Evolutionary conservation across 2,329 filamentous ascomycete genomes (phyloP), one percentile per base, ranked within the genome.

Genomic region (Phialophora chinensis): DNA sequence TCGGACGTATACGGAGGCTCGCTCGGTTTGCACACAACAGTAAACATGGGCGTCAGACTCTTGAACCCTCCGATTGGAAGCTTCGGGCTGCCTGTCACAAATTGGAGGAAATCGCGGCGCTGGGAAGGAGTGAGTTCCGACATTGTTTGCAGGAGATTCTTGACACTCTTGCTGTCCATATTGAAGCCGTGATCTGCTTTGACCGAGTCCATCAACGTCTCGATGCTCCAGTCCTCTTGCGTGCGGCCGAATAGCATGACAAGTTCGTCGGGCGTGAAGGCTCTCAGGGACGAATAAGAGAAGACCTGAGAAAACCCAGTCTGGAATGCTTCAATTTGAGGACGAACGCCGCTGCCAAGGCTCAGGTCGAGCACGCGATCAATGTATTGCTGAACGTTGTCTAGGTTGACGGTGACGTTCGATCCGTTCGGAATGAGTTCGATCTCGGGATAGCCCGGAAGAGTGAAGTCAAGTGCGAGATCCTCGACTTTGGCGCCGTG

Each of bases 151-250:
- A 99, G 84, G 71, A 99, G 78, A 74, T 99, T 98, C 74, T 90
- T 92, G 56, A 99, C 93, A 75, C 91, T 97, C 81, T 90, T 91
- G 83, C 94, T 98, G 77, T 99, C 95, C 87, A 99, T 95, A 74
- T 98, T 99, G 83, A 92, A 99, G 8, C 95, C 95, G 76, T 99
- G 95, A 74, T 99, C 95, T 31, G 95, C 95, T 81, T 99, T 99
- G 82, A 99, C 94, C 0, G 94, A 97, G 76, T 99, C 95, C 87
- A 96, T 96, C 49, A 99, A 87, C 66, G 95, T 99, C 77, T 98
- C 94, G 71, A 99, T 89, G 25, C 92, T 92, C 95, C 95, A 99
- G 77, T 99, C 95, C 76, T 99, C 95, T 7, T 98, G 91, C 4
- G 92, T 89, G 65, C 90, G 88, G 20, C 95, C 95, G 80, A 98